These are phyloP conservation scores for Paraphoma chrysanthemicola DNA, from an alignment of 2,329 filamentous ascomycete genomes.

Conservation along the genomic window DNA sequence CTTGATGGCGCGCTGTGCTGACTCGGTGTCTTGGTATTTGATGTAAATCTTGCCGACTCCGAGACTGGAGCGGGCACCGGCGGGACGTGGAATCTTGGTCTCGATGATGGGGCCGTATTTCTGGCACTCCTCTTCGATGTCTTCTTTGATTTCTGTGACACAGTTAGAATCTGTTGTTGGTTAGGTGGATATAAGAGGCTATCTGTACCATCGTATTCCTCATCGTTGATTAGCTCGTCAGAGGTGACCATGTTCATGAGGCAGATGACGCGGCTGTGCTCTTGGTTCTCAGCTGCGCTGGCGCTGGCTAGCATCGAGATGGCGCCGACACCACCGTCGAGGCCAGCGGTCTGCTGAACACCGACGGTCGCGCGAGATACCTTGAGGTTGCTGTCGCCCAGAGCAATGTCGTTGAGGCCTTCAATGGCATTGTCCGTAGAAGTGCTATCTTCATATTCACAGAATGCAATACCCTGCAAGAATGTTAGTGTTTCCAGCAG, in stretches of 20 bases:
- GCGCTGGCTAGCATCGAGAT: conserved; percentile 98
- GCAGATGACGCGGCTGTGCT: conserved; percentile 85
- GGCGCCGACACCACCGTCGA: conserved; percentile 95
- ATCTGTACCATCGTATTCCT: conserved; percentile 87
- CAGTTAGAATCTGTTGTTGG: conserved; percentile 4
- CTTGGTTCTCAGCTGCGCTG: conserved; percentile 72
- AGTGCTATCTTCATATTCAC: conserved; percentile 82
- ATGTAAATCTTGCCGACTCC: conserved; percentile 98
- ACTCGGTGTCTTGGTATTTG: conserved; percentile 82
- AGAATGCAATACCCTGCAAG: conserved; percentile 87
- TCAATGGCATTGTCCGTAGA: conserved; percentile 86
- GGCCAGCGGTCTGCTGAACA: conserved; percentile 86
- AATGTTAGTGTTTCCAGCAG: not conserved
- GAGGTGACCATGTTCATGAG: conserved; percentile 98
- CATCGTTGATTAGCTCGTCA: conserved; percentile 90
- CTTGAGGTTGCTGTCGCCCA: conserved; percentile 85
- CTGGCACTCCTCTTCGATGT: conserved; percentile 88
- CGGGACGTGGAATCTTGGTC: conserved; percentile 91
- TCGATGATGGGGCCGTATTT: conserved; percentile 88
- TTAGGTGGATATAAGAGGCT: not conserved
- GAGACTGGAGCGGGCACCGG: conserved; percentile 79
- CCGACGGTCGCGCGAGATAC: conserved; percentile 91
- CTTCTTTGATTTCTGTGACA: conserved; percentile 86
- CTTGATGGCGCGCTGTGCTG: conserved; percentile 82
- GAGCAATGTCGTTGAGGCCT: conserved; percentile 89